Conservation (phyloP, 2,329 filamentous ascomycete species). For the Leptographium radiaticola region DNA sequence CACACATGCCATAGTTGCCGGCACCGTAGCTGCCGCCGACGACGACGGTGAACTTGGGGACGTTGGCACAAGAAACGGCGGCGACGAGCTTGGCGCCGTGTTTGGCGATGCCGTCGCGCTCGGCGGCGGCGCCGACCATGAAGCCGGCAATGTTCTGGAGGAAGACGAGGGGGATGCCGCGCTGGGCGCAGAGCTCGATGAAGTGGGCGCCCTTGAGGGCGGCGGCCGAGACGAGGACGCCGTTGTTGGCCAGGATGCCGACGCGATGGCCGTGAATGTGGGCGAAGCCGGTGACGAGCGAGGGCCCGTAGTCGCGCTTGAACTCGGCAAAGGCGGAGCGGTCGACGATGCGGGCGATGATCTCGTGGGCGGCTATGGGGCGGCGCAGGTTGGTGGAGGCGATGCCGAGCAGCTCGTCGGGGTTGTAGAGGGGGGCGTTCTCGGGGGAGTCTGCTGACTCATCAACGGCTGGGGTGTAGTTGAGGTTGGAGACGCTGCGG, state of each 20-base stretch:
- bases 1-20: slow-evolving; percentile 98
- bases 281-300: slow-evolving; percentile 84
- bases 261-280: slow-evolving; percentile 81
- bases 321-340: slow-evolving; percentile 86
- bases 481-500: slow-evolving; percentile 75
- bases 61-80: slow-evolving; percentile 83
- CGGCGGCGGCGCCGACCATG: slow-evolving; percentile 91
- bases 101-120: slow-evolving; percentile 92
- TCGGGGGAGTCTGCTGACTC: slow-evolving; percentile 24
- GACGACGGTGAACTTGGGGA: slow-evolving; percentile 94
- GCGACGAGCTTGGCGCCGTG: slow-evolving; percentile 95
- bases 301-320: slow-evolving; percentile 81
- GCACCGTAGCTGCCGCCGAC: slow-evolving; percentile 89
- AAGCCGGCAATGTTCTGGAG: slow-evolving; percentile 96
- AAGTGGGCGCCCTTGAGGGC: slow-evolving; percentile 94
- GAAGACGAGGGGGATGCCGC: slow-evolving; percentile 81
- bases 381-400: slow-evolving; percentile 81
- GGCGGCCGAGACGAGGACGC: slow-evolving; percentile 82
- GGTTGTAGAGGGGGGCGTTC: slow-evolving; percentile 67
- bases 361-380: slow-evolving; percentile 73
- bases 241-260: slow-evolving; percentile 91
- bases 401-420: slow-evolving; percentile 73
- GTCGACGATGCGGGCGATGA: slow-evolving; percentile 88
- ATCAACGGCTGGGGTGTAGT: slow-evolving; percentile 39
- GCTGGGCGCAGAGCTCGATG: slow-evolving; percentile 84